These are phyloP conservation scores for Petrea volubilis DNA, from an alignment of 257 asterid genomes.

Conservation along the genomic window DNA sequence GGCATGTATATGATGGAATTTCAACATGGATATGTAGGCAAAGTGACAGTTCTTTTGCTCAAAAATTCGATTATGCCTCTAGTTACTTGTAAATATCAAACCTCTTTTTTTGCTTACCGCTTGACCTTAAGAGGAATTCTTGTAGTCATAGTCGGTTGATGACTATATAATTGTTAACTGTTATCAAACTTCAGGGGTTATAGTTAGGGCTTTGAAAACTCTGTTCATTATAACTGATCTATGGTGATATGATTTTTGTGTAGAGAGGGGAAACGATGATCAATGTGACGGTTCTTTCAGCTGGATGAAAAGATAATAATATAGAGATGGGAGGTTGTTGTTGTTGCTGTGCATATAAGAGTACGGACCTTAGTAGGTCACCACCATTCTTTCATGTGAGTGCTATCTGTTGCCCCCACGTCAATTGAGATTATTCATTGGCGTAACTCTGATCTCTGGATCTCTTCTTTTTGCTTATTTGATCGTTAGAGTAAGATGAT, in stretches of 20 bases:
- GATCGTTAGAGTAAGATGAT: neutral
- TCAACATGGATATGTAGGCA: neutral
- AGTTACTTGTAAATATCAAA: neutral
- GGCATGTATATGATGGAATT: neutral
- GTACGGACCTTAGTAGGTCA: slow-evolving; percentile 40
- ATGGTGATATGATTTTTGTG: slow-evolving; percentile 14
- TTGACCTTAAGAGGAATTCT: neutral
- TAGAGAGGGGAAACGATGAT: slow-evolving; percentile 43
- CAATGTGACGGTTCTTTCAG: slow-evolving; percentile 30
- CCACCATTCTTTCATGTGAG: slow-evolving; percentile 66
- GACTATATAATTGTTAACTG: slow-evolving; percentile 10
- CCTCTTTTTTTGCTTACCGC: neutral
- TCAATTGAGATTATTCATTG: slow-evolving; percentile 9
- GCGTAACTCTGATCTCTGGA: neutral
- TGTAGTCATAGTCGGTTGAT: neutral
- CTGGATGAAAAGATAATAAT: slow-evolving; percentile 37
- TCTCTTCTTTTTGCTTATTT: neutral
- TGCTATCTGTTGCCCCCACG: slow-evolving; percentile 16
- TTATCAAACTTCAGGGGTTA: neutral
- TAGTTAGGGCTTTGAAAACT: neutral
- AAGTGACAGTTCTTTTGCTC: neutral
- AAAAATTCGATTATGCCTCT: neutral
- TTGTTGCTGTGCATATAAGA: slow-evolving; percentile 65
- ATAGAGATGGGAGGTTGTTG: slow-evolving; percentile 79
- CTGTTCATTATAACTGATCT: slow-evolving; percentile 4